Evolutionary conservation across 495 filamentous ascomycete species (phyloP).

Genomic region (Jackrogersella minutella): DNA sequence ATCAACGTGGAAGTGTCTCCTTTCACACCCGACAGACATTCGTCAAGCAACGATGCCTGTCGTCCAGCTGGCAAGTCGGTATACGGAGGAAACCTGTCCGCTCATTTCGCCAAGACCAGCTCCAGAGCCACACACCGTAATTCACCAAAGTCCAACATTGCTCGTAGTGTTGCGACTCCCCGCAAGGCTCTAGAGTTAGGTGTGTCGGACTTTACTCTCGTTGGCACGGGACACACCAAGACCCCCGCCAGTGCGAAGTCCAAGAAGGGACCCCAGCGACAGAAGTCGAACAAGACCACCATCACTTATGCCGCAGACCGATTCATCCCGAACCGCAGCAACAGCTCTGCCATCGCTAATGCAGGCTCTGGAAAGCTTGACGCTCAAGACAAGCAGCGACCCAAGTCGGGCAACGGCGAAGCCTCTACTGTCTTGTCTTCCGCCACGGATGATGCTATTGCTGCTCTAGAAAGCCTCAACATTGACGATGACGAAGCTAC

Average conservation of each 20-base stretch:
- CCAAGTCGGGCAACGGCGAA: conserved; percentile 71
- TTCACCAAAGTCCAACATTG: conserved; percentile 95
- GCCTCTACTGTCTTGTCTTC: conserved; percentile 76
- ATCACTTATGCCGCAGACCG: conserved; percentile 87
- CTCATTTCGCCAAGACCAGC: conserved; percentile 74
- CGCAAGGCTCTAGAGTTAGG: conserved; percentile 86
- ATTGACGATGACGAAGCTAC: conserved; percentile 63
- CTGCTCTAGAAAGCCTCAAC: conserved; percentile 79
- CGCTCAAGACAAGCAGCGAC: conserved; percentile 67
- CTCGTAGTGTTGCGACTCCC: conserved; percentile 69
- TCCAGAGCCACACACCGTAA: conserved; percentile 70
- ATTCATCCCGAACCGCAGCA: conserved; percentile 92
- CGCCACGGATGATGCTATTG: conserved; percentile 77
- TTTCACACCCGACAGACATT: conserved; percentile 77
- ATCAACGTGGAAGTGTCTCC: conserved; percentile 70
- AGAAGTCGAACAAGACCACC: conserved; percentile 80
- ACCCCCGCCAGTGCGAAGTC: conserved; percentile 73
- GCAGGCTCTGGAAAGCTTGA: conserved; percentile 82
- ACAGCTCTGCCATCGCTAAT: conserved; percentile 86
- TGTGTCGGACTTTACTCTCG: conserved; percentile 89
- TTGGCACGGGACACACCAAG: conserved; percentile 76
- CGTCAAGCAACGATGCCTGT: conserved; percentile 55
- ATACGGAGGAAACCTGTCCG: conserved; percentile 74
- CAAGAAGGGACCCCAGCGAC: conserved; percentile 67
- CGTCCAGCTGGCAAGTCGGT: conserved; percentile 68